These are phyloP conservation scores for Phytopythium ostracodes DNA, from an alignment of 352 stramenopile genomes.

Conservation along the genomic window DNA sequence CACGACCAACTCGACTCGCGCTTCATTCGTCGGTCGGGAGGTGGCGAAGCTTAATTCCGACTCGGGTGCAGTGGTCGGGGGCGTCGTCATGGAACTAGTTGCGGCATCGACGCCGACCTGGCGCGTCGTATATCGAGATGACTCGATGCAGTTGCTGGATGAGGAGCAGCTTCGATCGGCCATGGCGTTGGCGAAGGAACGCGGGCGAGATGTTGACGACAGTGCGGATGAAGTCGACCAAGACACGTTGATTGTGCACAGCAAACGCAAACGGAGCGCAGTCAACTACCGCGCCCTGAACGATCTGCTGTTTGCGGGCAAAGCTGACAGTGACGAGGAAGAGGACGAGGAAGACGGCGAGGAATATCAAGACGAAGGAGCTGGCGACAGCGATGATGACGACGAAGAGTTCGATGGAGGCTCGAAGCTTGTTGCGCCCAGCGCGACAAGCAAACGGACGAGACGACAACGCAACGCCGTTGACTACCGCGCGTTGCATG, in stretches of 20 bases:
- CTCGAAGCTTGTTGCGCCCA: neutral
- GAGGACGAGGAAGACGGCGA: conserved; percentile 55
- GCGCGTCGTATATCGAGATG: conserved; percentile 58
- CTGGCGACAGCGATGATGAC: conserved; percentile 22
- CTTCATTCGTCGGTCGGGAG: conserved; percentile 29
- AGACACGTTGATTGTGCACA: conserved; percentile 43
- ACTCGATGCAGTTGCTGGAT: conserved; percentile 37
- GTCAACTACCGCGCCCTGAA: conserved; percentile 85
- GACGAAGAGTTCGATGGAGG: conserved; percentile 14
- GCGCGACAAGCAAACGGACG: conserved; percentile 1
- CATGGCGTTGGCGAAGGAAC: conserved; percentile 25
- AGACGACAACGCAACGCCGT: conserved; percentile 24
- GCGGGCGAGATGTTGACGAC: conserved; percentile 11
- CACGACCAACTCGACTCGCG: neutral
- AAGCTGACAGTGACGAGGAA: conserved; percentile 51
- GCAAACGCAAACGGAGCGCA: conserved; percentile 74
- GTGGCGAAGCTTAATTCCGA: conserved; percentile 32
- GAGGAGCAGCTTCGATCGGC: conserved; percentile 22
- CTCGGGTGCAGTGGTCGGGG: conserved; percentile 35
- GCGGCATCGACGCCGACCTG: conserved; percentile 21
- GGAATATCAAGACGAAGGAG: conserved; percentile 38
- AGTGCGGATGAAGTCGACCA: conserved; percentile 20
- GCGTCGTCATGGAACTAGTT: conserved; percentile 42
- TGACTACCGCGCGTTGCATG: conserved; percentile 62
- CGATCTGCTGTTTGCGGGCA: conserved; percentile 66